A percentile compares a stretch with the other conserved stretches of the same genome.
Conservation (phyloP, 768 basidiomycete genomes). For the Hortiboletus campestris region DNA sequence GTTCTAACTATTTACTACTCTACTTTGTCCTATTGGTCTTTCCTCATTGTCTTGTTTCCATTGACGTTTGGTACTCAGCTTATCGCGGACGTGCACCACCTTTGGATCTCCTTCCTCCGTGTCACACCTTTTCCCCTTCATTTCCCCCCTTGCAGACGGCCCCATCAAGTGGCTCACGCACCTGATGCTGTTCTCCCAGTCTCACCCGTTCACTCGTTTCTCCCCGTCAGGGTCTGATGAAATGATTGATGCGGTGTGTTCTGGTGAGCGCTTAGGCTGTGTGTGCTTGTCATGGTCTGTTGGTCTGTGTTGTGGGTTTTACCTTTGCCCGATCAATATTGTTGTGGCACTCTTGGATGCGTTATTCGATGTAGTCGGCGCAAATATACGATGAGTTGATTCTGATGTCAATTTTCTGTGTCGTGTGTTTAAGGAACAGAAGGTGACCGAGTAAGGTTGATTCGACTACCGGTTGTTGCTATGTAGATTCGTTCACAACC, state of each 20-base stretch:
- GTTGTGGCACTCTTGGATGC: not conserved
- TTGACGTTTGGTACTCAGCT: not conserved
- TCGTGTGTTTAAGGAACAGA: too few relatives aligned
- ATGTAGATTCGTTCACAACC: too few relatives aligned
- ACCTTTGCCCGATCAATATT: not conserved
- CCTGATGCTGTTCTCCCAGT: constrained; percentile 26
- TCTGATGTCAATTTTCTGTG: constrained; percentile 8
- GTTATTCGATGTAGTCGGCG: constrained; percentile 14
- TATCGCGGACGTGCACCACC: not conserved
- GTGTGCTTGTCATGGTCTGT: constrained; percentile 1
- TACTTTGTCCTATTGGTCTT: constrained; percentile 26
- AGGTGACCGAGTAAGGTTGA: too few relatives aligned
- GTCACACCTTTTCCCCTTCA: not conserved
- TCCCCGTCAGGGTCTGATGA: constrained; percentile 50
- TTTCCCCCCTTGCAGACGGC: not conserved
- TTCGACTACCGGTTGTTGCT: too few relatives aligned
- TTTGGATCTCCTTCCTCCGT: not conserved
- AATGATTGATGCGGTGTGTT: constrained; percentile 28
- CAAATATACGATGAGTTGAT: constrained; percentile 6
- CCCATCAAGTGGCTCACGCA: constrained; percentile 11
- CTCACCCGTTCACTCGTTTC: constrained; percentile 34
- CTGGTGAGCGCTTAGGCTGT: constrained; percentile 46
- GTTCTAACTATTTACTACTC: constrained; percentile 27
- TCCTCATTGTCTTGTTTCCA: constrained; percentile 9
- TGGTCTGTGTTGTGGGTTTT: constrained; percentile 1